Base-by-base conservation (phyloP, 2,329 filamentous ascomycete genomes). In the Neobulgaria alba region DNA sequence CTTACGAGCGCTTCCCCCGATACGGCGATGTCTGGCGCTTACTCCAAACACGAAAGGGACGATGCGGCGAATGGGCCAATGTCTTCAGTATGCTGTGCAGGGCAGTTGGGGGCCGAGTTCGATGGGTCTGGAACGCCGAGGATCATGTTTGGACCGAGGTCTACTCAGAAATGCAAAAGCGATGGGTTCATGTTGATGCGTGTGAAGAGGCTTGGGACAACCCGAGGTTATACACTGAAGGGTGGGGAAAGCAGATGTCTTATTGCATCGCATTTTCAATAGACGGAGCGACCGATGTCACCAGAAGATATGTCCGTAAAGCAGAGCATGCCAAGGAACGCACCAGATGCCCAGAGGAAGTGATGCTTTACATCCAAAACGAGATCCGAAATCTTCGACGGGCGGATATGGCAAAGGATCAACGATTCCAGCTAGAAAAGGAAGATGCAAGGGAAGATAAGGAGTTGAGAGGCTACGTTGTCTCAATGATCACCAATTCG, bases 61-160 rank as follows among this genome's bases (percentile, higher is more conserved):
- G 92, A 52, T 83, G 83, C 46, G 92, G 92, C 47, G 92, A 98
- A 67, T 96, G 92, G 88, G 88, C 87, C 51, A 96, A 95, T 66
- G 95, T 89, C 71, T 98, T 98, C 67, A 90, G 83, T 66, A 96
- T 96, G 92, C 74, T 98, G 38, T 96, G 90, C 69, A 79, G 90
- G 45, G 92, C 92, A 3, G 79, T 96, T 10, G 90, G 90, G 36
- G 85, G 84, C 45, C 77, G 90, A 46, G 88, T 95, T 17, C 79
- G 92, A 57, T 98, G 92, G 92, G 84, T 98, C 9, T 98, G 92
- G 92, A 96, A 96, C 54, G 82, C 84, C 20, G 92, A 96, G 63
- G 92, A 96, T 61, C 86, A 95, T 58, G 86, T 95, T 18, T 98
- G 92, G 92, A 95, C 89, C 1, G 92, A 96, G 57, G 83, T 96